phyloP scores from a whole-genome alignment of 2,329 filamentous ascomycete genomes.

The Paecilomyces sp. region DNA sequence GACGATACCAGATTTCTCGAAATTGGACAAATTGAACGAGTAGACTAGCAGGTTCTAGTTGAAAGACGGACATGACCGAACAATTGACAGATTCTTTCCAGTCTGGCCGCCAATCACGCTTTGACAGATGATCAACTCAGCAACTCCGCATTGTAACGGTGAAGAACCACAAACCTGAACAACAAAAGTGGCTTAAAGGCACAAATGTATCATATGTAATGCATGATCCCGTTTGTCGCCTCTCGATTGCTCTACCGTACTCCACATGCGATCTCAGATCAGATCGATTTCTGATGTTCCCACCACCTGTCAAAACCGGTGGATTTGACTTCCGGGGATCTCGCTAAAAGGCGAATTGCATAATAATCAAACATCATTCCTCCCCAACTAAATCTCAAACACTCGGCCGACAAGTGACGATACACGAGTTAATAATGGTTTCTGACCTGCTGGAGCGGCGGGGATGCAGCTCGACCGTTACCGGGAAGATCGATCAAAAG shows the following conservation, averaged over 20 bases:
- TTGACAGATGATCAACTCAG: background rate
- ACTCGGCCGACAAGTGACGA: no score
- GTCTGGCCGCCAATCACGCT: background rate
- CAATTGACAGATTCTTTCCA: no score
- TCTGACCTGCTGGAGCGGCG: no score
- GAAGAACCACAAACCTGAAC: background rate
- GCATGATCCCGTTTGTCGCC: background rate
- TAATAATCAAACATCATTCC: background rate
- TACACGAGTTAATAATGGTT: no score
- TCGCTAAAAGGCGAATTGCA: background rate
- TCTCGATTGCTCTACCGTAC: background rate
- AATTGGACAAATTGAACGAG: background rate
- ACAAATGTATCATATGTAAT: background rate
- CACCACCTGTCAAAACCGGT: background rate
- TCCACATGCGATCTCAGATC: background rate
- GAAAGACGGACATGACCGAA: background rate
- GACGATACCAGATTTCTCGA: background rate
- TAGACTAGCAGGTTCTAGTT: background rate
- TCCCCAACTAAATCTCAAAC: no score
- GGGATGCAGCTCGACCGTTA: no score
- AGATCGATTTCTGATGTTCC: background rate
- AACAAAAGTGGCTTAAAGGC: background rate
- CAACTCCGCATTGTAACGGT: background rate
- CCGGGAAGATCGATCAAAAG: no score
- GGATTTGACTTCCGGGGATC: background rate